A percentile compares a stretch with the other conserved stretches of the same genome.
These are phyloP conservation scores for Herpetomonas samuelpessoai DNA, from an alignment of 208 protist genomes.

Conservation along the genomic window DNA sequence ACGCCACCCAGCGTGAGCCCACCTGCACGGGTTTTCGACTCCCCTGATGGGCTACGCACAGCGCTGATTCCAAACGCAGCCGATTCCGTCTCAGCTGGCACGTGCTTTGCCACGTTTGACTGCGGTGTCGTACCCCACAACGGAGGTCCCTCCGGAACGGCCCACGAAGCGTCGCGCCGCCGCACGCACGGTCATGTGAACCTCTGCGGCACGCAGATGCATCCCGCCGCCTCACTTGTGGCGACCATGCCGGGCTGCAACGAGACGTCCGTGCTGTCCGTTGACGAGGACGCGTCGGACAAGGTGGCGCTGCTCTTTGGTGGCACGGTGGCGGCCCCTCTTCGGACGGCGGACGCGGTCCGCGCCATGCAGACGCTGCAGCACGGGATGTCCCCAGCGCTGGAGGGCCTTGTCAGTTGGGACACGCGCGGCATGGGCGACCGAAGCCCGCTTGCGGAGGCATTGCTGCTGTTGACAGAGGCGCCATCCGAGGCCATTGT, in stretches of 20 bases:
- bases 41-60: neutral
- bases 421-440: neutral
- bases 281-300: neutral
- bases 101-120: slow-evolving; percentile 3
- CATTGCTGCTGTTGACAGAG: neutral
- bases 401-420: neutral
- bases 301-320: neutral
- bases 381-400: neutral
- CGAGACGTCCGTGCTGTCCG: neutral
- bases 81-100: neutral
- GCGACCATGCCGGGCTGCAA: slow-evolving; percentile 2
- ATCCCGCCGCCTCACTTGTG: neutral
- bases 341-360: neutral
- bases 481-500: neutral
- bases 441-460: neutral
- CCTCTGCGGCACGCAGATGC: neutral
- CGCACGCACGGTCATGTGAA: too few relatives aligned
- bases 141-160: neutral
- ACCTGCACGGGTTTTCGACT: neutral
- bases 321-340: slow-evolving; percentile 4
- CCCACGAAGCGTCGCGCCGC: neutral
- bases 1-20: neutral
- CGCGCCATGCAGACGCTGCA: neutral
- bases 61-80: neutral
- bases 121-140: neutral